These are phyloP conservation scores for Pinus tabuliformis DNA, from an alignment of 75 land plant genomes.

Conservation along the genomic window DNA sequence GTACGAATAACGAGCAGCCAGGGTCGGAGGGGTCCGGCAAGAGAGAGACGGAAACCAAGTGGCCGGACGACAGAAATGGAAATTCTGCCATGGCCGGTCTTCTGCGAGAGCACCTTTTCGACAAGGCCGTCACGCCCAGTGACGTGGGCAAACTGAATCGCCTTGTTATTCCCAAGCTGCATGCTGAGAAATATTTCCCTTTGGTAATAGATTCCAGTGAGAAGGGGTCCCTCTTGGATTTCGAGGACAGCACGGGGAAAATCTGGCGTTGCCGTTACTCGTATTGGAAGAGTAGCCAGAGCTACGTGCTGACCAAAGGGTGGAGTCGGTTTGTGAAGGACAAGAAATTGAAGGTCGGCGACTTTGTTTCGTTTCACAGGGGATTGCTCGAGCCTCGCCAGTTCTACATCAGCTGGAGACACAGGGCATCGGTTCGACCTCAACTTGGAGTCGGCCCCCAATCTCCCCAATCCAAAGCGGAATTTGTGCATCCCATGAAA, in stretches of 20 bases:
- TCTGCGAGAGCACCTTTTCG: slow-evolving; percentile 41
- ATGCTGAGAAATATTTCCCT: slow-evolving; percentile 46
- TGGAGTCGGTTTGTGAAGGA: not conserved
- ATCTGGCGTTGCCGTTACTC: slow-evolving; percentile 46
- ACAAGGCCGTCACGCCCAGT: slow-evolving; percentile 44
- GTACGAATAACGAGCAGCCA: not conserved
- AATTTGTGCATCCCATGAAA: too few species aligned
- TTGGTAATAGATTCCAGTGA: slow-evolving; percentile 13
- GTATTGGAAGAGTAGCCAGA: slow-evolving; percentile 50
- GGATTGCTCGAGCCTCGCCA: not conserved
- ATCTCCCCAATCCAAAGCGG: too few species aligned
- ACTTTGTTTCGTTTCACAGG: slow-evolving; percentile 32
- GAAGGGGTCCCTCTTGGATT: slow-evolving; percentile 28
- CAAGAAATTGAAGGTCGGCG: slow-evolving; percentile 47
- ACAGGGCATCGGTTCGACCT: not conserved
- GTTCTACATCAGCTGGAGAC: not conserved
- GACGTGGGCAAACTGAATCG: too few species aligned
- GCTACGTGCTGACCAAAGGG: slow-evolving; percentile 16
- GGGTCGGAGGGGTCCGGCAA: not conserved
- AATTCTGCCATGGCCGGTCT: too few species aligned
- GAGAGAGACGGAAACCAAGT: not conserved
- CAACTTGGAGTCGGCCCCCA: not conserved
- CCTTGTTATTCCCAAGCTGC: slow-evolving; percentile 51
- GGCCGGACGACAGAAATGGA: too few species aligned
- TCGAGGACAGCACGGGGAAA: slow-evolving; percentile 32